These are phyloP conservation scores for Aspergillus quadricinctus DNA, from an alignment of 2,329 filamentous ascomycete species.

Conservation along the genomic window DNA sequence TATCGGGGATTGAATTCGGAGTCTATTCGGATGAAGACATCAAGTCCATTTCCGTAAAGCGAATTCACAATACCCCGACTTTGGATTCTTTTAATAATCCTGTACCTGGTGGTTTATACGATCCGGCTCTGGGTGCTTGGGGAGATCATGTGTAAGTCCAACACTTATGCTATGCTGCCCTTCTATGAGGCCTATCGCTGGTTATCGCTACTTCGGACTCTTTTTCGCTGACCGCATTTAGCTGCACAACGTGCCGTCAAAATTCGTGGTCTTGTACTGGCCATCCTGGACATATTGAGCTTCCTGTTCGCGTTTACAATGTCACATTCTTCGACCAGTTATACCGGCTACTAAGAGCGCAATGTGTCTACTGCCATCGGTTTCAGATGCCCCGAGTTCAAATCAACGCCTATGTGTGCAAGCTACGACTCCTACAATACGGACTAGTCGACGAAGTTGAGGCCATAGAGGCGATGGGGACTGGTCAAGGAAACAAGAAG, in stretches of 20 bases:
- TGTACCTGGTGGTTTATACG: constrained; percentile 85
- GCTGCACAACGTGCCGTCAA: constrained; percentile 89
- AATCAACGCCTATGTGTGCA: constrained; percentile 75
- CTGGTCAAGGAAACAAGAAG: constrained; percentile 42
- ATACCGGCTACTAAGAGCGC: constrained; percentile 75
- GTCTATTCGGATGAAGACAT: constrained; percentile 81
- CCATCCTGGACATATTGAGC: constrained; percentile 90
- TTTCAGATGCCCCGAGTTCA: constrained; percentile 74
- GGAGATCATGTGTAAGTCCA: constrained; percentile 70
- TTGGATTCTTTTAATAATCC: constrained; percentile 90
- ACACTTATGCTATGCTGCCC: constrained; percentile 2
- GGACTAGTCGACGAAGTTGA: constrained; percentile 70
- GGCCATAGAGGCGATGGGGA: constrained; percentile 50
- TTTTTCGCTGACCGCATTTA: constrained; percentile 35
- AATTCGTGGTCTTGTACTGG: constrained; percentile 79
- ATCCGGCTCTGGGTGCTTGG: constrained; percentile 85
- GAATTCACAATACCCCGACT: constrained; percentile 89
- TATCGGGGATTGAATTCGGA: constrained; percentile 84
- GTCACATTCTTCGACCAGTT: constrained; percentile 95
- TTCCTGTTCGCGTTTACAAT: constrained; percentile 90
- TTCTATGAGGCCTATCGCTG: background rate
- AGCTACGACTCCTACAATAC: constrained; percentile 78
- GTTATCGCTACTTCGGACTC: background rate
- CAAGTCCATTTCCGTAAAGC: constrained; percentile 82
- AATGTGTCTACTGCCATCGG: constrained; percentile 86